Conservation (phyloP, 331 rosid species). For the Acacia pycnantha region DNA sequence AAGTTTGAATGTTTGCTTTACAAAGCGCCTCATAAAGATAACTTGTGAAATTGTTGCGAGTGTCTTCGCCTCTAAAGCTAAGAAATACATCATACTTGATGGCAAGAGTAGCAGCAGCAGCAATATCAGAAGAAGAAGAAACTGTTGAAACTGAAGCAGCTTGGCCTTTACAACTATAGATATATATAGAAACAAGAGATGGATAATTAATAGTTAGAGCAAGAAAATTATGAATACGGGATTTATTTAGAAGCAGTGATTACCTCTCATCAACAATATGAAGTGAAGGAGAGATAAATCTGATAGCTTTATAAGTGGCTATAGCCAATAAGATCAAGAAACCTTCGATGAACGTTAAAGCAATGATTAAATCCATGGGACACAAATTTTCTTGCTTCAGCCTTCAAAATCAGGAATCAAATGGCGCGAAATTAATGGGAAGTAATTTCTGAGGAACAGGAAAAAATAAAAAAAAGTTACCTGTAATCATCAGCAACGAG, state of each 20-base stretch:
- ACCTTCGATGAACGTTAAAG: not conserved
- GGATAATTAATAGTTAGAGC: not conserved
- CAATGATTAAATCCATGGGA: not conserved
- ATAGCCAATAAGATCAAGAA: not conserved
- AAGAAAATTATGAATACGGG: not conserved
- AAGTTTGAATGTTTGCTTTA: too few species aligned
- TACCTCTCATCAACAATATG: too few species aligned
- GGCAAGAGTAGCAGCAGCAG: too few species aligned
- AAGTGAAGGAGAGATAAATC: not conserved
- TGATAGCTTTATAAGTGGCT: not conserved
- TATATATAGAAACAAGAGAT: not conserved
- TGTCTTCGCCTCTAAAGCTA: too few species aligned
- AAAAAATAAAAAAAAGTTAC: too few species aligned
- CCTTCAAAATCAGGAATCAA: not conserved
- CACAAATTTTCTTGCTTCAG: not conserved
- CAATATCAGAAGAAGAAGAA: not conserved
- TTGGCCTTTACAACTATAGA: not conserved
- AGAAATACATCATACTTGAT: too few species aligned
- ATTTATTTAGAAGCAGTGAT: too few species aligned
- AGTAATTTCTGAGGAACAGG: not conserved
- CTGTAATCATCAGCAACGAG: not conserved
- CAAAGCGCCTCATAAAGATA: too few species aligned
- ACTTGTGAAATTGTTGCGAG: too few species aligned
- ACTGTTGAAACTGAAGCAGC: not conserved
- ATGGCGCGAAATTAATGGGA: not conserved